phyloP scores from a whole-genome alignment of 2,329 filamentous ascomycete genomes.

The Rhynchosporium secalis region DNA sequence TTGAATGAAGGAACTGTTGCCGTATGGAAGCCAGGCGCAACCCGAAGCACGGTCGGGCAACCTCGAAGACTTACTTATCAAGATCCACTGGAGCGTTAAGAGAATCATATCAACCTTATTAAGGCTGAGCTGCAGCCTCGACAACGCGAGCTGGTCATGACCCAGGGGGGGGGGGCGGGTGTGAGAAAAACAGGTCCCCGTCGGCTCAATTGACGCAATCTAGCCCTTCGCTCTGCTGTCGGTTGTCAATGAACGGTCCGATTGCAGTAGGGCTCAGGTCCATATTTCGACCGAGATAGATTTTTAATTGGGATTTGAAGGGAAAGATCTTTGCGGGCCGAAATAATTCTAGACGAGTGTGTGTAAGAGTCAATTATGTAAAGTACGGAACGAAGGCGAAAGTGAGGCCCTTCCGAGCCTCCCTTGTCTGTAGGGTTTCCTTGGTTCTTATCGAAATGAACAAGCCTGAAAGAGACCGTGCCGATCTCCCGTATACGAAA shows the following conservation, averaged over 20 bases:
- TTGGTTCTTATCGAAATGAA: not conserved
- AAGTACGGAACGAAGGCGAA: not conserved
- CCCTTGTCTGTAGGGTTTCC: not conserved
- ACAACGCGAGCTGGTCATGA: not conserved
- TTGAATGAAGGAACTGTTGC: not conserved
- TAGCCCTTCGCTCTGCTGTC: not conserved
- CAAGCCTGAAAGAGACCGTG: not conserved
- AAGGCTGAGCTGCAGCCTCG: constrained; percentile 8
- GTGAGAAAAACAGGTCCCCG: not conserved
- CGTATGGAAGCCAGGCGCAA: not conserved
- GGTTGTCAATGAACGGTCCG: not conserved
- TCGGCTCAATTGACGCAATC: not conserved
- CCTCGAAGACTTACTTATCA: too few species aligned
- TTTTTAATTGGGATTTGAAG: too few species aligned
- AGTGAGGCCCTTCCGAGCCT: not conserved
- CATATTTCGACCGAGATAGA: not conserved
- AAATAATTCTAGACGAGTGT: too few species aligned
- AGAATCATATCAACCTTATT: too few species aligned
- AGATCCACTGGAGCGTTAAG: not conserved
- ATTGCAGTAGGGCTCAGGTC: not conserved
- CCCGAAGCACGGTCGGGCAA: not conserved
- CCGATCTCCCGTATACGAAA: constrained; percentile 9
- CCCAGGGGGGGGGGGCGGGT: not conserved
- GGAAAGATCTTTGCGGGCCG: too few species aligned
- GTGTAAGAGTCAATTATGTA: not conserved